Evolutionary conservation across 768 basidiomycete genomes (phyloP), one percentile per base, ranked within the genome.

Genomic region (Suillus weaverae): DNA sequence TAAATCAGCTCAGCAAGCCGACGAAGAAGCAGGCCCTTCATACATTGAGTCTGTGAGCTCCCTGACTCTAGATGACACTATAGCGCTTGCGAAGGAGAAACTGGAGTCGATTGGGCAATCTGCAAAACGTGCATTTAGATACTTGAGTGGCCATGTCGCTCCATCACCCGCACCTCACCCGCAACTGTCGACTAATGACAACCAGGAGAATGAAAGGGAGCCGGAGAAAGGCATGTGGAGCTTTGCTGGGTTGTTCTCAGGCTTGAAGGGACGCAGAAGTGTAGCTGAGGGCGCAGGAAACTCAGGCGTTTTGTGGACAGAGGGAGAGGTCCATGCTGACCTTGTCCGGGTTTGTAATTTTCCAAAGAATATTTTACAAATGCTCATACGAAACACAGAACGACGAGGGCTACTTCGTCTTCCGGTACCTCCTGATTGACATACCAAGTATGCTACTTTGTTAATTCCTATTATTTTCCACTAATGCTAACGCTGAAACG

Each of bases 311-410:
- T 70, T 77, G 20, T 91, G 83, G 77, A 87, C 83, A 20, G 91
- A 93, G 66, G 92, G 92, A 9, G 91, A 94, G 70, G 90, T 91
- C 10, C 92, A 94, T 74, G 92, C 86, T 10, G 88, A 90, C 76
- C 82, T 92, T 48, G 80, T 92, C 65, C 85, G 85, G 81, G 92
- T 92, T 75, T 64, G 85, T 79, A 22, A 22, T 66, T 65, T 20
- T 62, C 60, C 62, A 64, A 54, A 53, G 44, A 54, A 32, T 53
- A 22, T 38, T 65, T 43, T 33, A 53, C 20, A 56, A 30, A 61
- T 66, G 48, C 61, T 65, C 63, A 69, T 60, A 26, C 67, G 61
- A 62, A 62, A 48, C 62, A 36, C 72, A 93, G 91, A 89, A 92
- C 67, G 84, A 85, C 57, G 84, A 89, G 60, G 92, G 91, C 9